Percentiles rank a stretch among this genome's conserved stretches.
Evolutionary conservation across 495 filamentous ascomycete species (phyloP).

Genomic region (Penicillium chermesinum): DNA sequence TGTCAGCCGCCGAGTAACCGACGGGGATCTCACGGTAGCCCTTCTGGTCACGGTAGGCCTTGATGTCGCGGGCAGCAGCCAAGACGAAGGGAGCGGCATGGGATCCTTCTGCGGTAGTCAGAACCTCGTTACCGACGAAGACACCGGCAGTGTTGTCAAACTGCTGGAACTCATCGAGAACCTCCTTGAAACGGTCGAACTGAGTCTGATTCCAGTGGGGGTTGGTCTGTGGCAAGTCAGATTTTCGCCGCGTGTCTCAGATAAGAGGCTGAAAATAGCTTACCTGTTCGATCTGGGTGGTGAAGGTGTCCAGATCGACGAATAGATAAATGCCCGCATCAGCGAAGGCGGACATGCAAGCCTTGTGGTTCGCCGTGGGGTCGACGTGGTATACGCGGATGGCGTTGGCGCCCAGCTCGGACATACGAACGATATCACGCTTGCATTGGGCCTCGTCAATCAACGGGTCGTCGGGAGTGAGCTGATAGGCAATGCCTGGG

Average conservation of each 20-base stretch:
- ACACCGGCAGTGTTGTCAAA: slow-evolving; percentile 79
- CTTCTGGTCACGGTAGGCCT: slow-evolving; percentile 71
- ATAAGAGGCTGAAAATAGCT: slow-evolving; percentile 12
- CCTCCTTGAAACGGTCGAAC: slow-evolving; percentile 58
- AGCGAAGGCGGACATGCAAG: slow-evolving; percentile 64
- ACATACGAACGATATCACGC: slow-evolving; percentile 73
- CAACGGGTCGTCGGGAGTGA: slow-evolving; percentile 67
- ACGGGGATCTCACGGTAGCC: slow-evolving; percentile 79
- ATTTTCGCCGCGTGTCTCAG: not conserved
- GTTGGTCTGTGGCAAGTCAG: slow-evolving; percentile 15
- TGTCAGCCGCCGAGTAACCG: slow-evolving; percentile 89
- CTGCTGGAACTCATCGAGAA: slow-evolving; percentile 72
- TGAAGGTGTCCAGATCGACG: slow-evolving; percentile 80
- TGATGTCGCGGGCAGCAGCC: slow-evolving; percentile 73
- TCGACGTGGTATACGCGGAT: slow-evolving; percentile 92
- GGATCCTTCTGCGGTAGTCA: slow-evolving; percentile 52
- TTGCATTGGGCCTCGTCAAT: slow-evolving; percentile 69
- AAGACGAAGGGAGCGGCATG: slow-evolving; percentile 75
- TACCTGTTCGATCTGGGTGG: slow-evolving; percentile 70
- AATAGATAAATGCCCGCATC: slow-evolving; percentile 74
- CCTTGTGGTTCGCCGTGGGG: slow-evolving; percentile 61
- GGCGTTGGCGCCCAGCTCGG: slow-evolving; percentile 72
- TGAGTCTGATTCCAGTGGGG: slow-evolving; percentile 66
- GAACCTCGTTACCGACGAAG: slow-evolving; percentile 84
- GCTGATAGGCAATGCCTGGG: slow-evolving; percentile 67